Evolutionary conservation across 2,329 filamentous ascomycete species (phyloP), one percentile per base, ranked within the genome.

Genomic region (Tolypocladium ophioglossoides): DNA sequence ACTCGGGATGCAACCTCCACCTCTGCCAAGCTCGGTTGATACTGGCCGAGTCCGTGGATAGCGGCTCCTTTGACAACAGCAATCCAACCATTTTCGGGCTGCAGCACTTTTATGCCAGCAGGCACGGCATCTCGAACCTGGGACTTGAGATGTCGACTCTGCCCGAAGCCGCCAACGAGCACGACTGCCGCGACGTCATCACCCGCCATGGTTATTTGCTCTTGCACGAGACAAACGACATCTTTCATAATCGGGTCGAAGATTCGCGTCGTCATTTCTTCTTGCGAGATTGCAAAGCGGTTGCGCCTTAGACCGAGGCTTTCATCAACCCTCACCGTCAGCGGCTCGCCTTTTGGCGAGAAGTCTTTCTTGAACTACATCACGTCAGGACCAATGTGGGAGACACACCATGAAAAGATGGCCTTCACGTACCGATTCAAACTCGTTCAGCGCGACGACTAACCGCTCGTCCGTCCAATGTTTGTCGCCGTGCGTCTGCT

Each of bases 261-360:
- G 14, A 72, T 68, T 80, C 61, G 74, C 78, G 68, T 86, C 79
- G 62, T 89, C 86, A 69, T 91, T 79, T 44, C 65, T 83, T 86
- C 52, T 67, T 80, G 64, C n/a, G 69, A 53, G 59, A 71, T 64
- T 2, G 64, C 68, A 53, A 58, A 63, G 34, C 58, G 61, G 32
- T 69, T 66, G 41, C 68, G 63, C 35, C 58, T 62, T 20, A 71
- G 51, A 3, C 68, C 67, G 35, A 72, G 64, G 32, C 61, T 66
- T 24, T 67, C 55, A 38, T 71, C 63, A 44, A 70, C 60, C 50
- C 63, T 62, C 66, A 77, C 57, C 55, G 67, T 58, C 56, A 69
- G 51, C 66, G 68, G 54, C 63, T 74, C 54, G 52, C 66, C 66
- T 24, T 65, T 67, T 48, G 57, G 72, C 56, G 48, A 66, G 62